phyloP scores from a whole-genome alignment of 805 yeast species.

The Alloascoidea africana region DNA sequence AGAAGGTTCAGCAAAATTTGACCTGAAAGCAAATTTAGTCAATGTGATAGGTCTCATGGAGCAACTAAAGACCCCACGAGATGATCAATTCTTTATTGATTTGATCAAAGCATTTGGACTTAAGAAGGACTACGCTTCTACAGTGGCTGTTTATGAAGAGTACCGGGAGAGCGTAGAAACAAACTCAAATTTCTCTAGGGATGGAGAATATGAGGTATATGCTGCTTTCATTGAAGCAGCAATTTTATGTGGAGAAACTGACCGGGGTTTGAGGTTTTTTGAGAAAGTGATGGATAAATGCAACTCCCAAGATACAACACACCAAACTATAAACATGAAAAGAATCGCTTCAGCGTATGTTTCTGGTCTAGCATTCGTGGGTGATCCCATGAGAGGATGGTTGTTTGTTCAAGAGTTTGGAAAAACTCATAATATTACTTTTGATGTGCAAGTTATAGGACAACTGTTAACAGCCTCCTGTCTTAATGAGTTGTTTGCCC shows the following conservation, averaged over 20 bases:
- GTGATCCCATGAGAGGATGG: conserved; percentile 14
- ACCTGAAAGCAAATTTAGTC: conserved; percentile 4
- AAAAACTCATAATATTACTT: conserved; percentile 6
- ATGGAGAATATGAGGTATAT: conserved; percentile 10
- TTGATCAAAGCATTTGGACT: conserved; percentile 12
- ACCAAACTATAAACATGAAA: conserved; percentile 3
- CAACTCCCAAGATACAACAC: conserved; percentile 3
- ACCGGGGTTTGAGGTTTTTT: conserved; percentile 12
- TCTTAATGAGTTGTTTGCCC: too few relatives aligned
- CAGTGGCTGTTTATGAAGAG: conserved; percentile 9
- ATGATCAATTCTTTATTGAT: conserved; percentile 8
- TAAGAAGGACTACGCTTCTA: conserved; percentile 8
- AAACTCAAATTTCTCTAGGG: conserved; percentile 3
- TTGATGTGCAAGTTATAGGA: conserved; percentile 4
- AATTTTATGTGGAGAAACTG: conserved; percentile 11
- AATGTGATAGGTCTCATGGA: conserved; percentile 5
- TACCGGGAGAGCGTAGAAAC: conserved; percentile 6
- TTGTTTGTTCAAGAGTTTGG: conserved; percentile 13
- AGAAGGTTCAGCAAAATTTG: conserved; percentile 7
- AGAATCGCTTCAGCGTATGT: conserved; percentile 9
- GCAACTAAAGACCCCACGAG: conserved; percentile 3
- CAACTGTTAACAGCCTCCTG: conserved; percentile 1
- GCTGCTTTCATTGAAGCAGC: conserved; percentile 14
- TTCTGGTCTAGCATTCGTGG: conserved; percentile 11
- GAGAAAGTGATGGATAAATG: conserved; percentile 10